These are phyloP conservation scores for Amanita jacksonii DNA, from an alignment of 768 basidiomycete species.

Conservation along the genomic window DNA sequence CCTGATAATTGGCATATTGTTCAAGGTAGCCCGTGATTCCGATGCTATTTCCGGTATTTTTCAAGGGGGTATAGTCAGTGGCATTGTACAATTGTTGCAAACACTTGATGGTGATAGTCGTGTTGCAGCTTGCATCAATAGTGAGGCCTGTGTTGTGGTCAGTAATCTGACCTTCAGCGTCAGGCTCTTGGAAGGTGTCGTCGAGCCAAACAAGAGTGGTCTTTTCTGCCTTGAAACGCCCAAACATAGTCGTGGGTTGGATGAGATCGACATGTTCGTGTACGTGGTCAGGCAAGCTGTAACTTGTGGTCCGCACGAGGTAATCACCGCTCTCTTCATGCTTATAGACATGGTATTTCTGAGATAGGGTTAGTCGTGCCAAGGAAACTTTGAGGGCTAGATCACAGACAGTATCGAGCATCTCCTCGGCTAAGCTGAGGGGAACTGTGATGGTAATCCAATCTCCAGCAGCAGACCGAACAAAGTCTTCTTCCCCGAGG, in stretches of 20 bases:
- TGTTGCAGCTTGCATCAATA: slow-evolving; percentile 40
- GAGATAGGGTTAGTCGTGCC: not conserved
- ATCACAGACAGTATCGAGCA: slow-evolving; percentile 47
- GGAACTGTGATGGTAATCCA: slow-evolving; percentile 60
- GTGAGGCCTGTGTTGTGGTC: slow-evolving; percentile 23
- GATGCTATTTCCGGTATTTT: slow-evolving; percentile 32
- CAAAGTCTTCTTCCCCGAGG: slow-evolving; percentile 33
- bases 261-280: slow-evolving; percentile 56
- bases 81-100: slow-evolving; percentile 46
- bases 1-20: slow-evolving; percentile 41
- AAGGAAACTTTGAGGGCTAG: slow-evolving; percentile 3
- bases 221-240: slow-evolving; percentile 35
- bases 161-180: slow-evolving; percentile 15
- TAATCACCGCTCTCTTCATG: slow-evolving; percentile 37
- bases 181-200: slow-evolving; percentile 8
- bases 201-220: slow-evolving; percentile 29
- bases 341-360: slow-evolving; percentile 44
- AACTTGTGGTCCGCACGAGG: slow-evolving; percentile 53
- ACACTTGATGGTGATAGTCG: slow-evolving; percentile 40
- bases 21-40: slow-evolving; percentile 45
- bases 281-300: slow-evolving; percentile 49
- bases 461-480: slow-evolving; percentile 50
- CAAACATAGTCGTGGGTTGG: slow-evolving; percentile 64
- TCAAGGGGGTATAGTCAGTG: slow-evolving; percentile 33
- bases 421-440: slow-evolving; percentile 47